Evolutionary conservation across 345 rosid genomes (phyloP).

Genomic region (Eucalyptus curtisii): DNA sequence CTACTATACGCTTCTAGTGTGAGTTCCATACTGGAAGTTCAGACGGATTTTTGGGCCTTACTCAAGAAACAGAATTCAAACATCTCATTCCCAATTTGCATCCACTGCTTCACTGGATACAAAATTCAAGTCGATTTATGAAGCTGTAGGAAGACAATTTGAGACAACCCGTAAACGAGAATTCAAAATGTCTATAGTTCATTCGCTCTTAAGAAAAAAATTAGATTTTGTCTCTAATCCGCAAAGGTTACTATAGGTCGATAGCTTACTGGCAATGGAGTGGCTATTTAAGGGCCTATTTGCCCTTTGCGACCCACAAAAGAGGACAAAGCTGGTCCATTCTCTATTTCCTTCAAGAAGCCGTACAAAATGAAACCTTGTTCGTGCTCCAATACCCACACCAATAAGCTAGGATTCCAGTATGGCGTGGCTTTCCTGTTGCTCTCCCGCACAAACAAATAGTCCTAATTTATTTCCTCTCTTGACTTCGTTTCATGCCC

Average conservation of each 20-base stretch:
- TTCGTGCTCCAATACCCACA: neutral
- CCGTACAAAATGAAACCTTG: neutral
- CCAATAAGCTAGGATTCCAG: neutral
- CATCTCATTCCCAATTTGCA: neutral
- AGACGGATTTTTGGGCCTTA: neutral
- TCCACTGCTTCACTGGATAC: neutral
- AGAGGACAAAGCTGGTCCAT: neutral
- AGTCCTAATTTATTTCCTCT: neutral
- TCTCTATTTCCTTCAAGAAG: neutral
- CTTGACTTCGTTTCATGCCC: too few relatives aligned
- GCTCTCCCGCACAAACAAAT: too few relatives aligned
- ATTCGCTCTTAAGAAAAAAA: neutral
- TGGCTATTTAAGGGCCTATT: neutral
- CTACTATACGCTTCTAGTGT: neutral
- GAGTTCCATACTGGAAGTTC: neutral
- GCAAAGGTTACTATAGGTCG: neutral
- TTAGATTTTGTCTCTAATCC: neutral
- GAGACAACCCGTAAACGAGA: neutral
- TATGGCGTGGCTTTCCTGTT: neutral
- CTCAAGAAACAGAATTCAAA: neutral
- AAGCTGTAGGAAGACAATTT: neutral
- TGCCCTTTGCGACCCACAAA: neutral
- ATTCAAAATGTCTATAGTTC: neutral
- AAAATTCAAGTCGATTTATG: neutral
- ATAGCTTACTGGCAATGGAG: neutral